phyloP scores from a whole-genome alignment of 2,329 filamentous ascomycete species.

The Claviceps pazoutovae region DNA sequence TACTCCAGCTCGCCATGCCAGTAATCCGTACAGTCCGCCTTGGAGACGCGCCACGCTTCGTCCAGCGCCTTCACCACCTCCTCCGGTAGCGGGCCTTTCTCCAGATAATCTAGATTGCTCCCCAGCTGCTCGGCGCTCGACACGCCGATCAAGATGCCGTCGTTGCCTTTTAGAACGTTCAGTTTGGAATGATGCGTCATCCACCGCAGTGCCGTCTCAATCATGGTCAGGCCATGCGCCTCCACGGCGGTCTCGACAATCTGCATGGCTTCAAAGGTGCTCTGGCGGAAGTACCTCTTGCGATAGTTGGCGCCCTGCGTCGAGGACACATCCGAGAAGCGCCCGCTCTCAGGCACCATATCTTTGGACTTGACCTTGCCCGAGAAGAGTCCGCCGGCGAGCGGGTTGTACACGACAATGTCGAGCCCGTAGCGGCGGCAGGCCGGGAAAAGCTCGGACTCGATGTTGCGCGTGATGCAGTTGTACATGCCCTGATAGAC shows the following conservation, averaged over 20 bases:
- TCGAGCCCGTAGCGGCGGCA: constrained; percentile 66
- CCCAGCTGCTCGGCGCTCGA: constrained; percentile 43
- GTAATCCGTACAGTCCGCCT: constrained; percentile 38
- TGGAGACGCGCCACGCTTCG: constrained; percentile 61
- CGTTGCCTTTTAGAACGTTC: constrained; percentile 36
- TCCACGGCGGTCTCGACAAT: constrained; percentile 53
- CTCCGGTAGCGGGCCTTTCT: constrained; percentile 60
- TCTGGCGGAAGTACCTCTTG: constrained; percentile 57
- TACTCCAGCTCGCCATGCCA: constrained; percentile 51
- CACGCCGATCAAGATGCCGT: constrained; percentile 47
- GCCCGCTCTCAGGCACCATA: constrained; percentile 47
- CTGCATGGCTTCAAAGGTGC: constrained; percentile 46
- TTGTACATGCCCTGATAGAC: constrained; percentile 88
- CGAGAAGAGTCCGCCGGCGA: constrained; percentile 67
- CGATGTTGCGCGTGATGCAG: constrained; percentile 60
- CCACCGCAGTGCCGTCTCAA: constrained; percentile 66
- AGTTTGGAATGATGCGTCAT: constrained; percentile 54
- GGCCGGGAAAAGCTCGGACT: constrained; percentile 58
- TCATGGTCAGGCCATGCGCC: constrained; percentile 53
- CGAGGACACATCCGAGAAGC: constrained; percentile 49
- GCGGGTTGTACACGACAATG: constrained; percentile 69
- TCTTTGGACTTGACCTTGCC: constrained; percentile 64
- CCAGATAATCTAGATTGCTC: constrained; percentile 41
- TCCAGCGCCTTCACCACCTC: constrained; percentile 65
- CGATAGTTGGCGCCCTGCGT: constrained; percentile 44